These are phyloP conservation scores for Huntiella omanensis DNA, from an alignment of 2,329 filamentous ascomycete genomes.

Conservation along the genomic window DNA sequence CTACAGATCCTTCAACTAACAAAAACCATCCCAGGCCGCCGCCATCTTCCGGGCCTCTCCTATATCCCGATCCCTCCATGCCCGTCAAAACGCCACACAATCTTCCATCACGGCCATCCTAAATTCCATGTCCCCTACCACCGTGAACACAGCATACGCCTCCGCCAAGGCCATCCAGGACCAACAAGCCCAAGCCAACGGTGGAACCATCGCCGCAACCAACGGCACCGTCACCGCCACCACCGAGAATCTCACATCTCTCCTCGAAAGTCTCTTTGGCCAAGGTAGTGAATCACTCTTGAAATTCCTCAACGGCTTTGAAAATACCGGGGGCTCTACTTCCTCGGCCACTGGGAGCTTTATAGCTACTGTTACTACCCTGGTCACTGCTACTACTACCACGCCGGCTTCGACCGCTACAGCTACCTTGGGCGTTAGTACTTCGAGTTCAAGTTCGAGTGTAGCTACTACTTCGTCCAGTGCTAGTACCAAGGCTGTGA, in stretches of 20 bases:
- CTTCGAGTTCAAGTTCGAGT: not conserved
- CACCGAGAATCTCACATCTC: not conserved
- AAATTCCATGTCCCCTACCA: not conserved
- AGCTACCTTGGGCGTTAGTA: slow-evolving; percentile 1
- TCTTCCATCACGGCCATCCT: not conserved
- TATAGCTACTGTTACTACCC: not conserved
- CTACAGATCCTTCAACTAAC: not conserved
- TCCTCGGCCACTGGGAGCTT: not conserved
- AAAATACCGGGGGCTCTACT: not conserved
- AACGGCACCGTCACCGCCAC: not conserved
- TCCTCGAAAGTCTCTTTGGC: not conserved
- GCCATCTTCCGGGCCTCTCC: not conserved
- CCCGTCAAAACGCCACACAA: not conserved
- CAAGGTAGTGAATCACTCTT: not conserved
- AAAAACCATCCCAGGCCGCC: not conserved
- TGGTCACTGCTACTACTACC: not conserved
- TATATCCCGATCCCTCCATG: not conserved
- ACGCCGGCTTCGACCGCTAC: slow-evolving; percentile 2
- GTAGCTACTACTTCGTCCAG: not conserved
- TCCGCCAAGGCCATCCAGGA: not conserved
- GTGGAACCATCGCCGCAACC: not conserved
- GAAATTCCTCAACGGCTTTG: slow-evolving; percentile 3
- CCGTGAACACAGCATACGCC: not conserved
- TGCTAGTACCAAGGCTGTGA: not conserved
- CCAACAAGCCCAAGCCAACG: not conserved